These are phyloP conservation scores for Leccinum subgranulosum DNA, from an alignment of 768 basidiomycete species.

Conservation along the genomic window DNA sequence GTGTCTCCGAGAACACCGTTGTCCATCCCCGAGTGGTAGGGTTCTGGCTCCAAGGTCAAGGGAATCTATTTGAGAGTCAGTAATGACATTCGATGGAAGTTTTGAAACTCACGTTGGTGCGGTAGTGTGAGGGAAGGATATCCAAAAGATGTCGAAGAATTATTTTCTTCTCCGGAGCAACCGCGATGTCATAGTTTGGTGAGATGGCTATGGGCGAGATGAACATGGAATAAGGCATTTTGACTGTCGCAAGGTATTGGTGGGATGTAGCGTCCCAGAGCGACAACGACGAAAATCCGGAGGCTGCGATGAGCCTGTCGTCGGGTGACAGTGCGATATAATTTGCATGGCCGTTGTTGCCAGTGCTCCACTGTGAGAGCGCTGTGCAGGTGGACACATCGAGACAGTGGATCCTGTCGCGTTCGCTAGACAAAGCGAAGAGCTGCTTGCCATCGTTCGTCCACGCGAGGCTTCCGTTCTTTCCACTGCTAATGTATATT, in stretches of 20 bases:
- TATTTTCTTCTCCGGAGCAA: not conserved
- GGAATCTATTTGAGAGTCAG: not conserved
- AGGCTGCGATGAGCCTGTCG: not conserved
- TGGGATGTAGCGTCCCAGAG: not conserved
- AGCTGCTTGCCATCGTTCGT: not conserved
- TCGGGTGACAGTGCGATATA: not conserved
- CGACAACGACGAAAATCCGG: not conserved
- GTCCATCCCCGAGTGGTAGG: too few species aligned
- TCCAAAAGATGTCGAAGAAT: not conserved
- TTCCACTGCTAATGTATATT: not conserved
- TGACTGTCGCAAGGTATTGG: not conserved
- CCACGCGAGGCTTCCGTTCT: not conserved
- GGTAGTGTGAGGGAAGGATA: not conserved
- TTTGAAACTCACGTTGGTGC: not conserved
- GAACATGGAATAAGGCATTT: not conserved
- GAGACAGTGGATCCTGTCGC: not conserved
- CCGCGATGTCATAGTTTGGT: not conserved
- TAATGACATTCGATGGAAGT: not conserved
- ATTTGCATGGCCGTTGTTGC: not conserved
- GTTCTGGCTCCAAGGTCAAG: not conserved
- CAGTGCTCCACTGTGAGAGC: not conserved
- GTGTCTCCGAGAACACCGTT: not conserved
- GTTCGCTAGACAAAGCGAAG: not conserved
- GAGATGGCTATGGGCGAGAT: not conserved
- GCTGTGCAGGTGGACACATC: not conserved